Base-by-base conservation (phyloP, 257 asterid genomes). In the Scutellaria barbata region DNA sequence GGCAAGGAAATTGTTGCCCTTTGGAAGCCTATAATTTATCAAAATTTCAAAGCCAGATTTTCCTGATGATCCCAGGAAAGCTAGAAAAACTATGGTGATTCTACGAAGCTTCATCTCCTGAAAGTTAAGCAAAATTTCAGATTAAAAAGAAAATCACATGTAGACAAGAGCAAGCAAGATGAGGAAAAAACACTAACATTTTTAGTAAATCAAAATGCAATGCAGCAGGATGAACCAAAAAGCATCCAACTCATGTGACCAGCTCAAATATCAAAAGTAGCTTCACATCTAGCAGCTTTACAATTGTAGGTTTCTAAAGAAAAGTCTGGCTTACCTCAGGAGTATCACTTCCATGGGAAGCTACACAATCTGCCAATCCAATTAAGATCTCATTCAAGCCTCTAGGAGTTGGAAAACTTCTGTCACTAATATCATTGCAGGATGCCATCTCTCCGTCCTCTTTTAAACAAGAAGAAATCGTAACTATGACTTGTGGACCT, bases 31-130 rank as follows among this genome's bases (percentile, higher is more conserved):
- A 59, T 78, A 76, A 50, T 81, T 65, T 72, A 94, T 75, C 81
- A 93, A 74, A 68, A 87, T 84, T 12, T 85, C 92, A 63, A 88
- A 61, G 68, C 97, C 96, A 45, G 85, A 40, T 72, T 79, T 84
- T 66, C 93, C 96, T 0, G 86, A 85, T 1, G 96, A 89, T 75
- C 89, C 97, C 48, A 94, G 74, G 92, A 91, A 94, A 66, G 99
- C 97, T 43, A 94, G 87, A 69, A 89, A 80, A 74, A 64, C 75
- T 73, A 94, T 79, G 57, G 93, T 83, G 77, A 85, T 81, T 80
- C 83, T 88, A 22, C 96, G 97, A 72, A 94, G 97, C 89, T 82
- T 85, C 90, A 94, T 77, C 79, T 86, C 97, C 98, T 94, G 96
- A 78, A 81, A 73, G 64, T 80, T 43, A 0, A 69, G 73, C 46